phyloP scores from a whole-genome alignment of 106 monocot genomes.

The Allium fistulosum region DNA sequence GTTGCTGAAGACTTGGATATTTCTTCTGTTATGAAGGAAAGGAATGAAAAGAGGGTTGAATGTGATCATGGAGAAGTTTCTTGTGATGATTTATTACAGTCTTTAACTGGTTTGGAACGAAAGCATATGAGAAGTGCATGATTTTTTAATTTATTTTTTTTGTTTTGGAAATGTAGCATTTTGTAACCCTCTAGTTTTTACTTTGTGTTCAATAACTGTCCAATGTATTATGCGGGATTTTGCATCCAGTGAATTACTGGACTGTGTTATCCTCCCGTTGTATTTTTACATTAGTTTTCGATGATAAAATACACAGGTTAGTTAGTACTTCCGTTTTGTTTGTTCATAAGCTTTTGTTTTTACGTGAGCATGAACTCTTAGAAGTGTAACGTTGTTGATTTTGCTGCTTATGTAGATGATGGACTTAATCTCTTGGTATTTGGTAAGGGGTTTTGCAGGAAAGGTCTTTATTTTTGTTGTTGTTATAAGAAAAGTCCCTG shows the following conservation, averaged over 20 bases:
- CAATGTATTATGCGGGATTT: neutral
- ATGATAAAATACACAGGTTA: neutral
- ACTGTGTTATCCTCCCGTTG: neutral
- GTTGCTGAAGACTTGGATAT: neutral
- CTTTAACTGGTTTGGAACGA: slow-evolving; percentile 15
- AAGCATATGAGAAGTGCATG: slow-evolving; percentile 9
- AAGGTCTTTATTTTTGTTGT: too few relatives aligned
- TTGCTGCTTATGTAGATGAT: too few relatives aligned
- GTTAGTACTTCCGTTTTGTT: too few relatives aligned
- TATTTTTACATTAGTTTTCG: too few relatives aligned
- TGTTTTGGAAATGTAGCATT: neutral
- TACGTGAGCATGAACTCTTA: neutral
- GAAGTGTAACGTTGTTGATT: neutral
- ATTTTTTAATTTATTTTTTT: neutral
- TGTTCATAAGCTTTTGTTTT: too few relatives aligned
- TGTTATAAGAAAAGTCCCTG: too few relatives aligned
- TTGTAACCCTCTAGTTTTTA: too few relatives aligned
- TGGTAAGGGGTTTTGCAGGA: too few relatives aligned
- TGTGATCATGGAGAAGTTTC: slow-evolving; percentile 7
- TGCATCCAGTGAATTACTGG: neutral
- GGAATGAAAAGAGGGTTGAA: neutral
- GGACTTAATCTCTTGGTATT: too few relatives aligned
- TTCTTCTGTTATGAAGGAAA: slow-evolving; percentile 1
- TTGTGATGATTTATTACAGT: slow-evolving; percentile 24
- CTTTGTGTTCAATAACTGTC: too few relatives aligned